Evolutionary conservation across 768 basidiomycete species (phyloP).

Genomic region (Sistotremastrum niveocremeum): DNA sequence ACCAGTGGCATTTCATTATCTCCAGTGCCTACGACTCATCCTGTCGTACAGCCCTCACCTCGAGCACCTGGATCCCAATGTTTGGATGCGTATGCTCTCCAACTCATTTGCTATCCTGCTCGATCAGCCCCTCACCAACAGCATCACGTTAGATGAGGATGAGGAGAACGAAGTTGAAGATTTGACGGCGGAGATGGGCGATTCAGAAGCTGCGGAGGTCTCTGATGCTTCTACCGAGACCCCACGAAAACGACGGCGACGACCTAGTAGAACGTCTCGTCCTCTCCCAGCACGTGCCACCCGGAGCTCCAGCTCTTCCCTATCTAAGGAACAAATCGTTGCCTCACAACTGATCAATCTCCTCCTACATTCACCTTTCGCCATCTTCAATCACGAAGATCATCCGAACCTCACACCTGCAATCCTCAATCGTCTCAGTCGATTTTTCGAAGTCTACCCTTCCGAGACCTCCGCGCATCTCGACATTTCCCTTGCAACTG

Average conservation of each 20-base stretch:
- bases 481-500: slow-evolving; percentile 57
- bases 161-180: slow-evolving; percentile 17
- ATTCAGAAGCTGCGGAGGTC: too few relatives aligned
- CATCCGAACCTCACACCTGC: slow-evolving; percentile 26
- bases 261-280: slow-evolving; percentile 2
- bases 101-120: slow-evolving; percentile 70
- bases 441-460: slow-evolving; percentile 54
- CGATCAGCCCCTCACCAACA: slow-evolving; percentile 34
- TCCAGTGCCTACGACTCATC: slow-evolving; percentile 60
- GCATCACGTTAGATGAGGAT: slow-evolving; percentile 18
- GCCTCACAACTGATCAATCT: slow-evolving; percentile 50
- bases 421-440: slow-evolving; percentile 44
- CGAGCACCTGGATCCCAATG: slow-evolving; percentile 49
- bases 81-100: slow-evolving; percentile 58
- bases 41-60: slow-evolving; percentile 62
- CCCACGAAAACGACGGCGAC: not conserved
- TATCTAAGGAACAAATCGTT: slow-evolving; percentile 52
- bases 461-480: slow-evolving; percentile 68
- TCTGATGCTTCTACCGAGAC: too few relatives aligned
- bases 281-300: slow-evolving; percentile 3
- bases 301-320: slow-evolving; percentile 15
- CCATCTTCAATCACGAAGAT: slow-evolving; percentile 39
- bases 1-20: slow-evolving; percentile 65
- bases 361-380: slow-evolving; percentile 41
- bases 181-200: not conserved